A percentile compares a stretch with the other conserved stretches of the same genome.
These are phyloP conservation scores for Penicillium taxi DNA, from an alignment of 495 filamentous ascomycete genomes.

Conservation along the genomic window DNA sequence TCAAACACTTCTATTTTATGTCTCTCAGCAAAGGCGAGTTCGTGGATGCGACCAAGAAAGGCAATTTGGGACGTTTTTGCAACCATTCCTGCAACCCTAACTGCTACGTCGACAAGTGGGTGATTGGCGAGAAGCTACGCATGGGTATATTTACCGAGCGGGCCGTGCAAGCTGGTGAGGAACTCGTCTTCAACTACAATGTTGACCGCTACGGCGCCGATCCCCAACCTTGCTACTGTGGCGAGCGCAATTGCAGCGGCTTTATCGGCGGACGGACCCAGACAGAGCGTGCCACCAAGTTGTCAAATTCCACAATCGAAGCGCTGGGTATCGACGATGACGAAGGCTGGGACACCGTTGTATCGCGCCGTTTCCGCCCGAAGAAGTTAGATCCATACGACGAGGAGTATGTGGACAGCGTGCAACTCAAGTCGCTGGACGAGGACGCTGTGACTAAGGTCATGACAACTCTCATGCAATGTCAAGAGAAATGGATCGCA, in stretches of 20 bases:
- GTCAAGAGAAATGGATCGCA: slow-evolving; percentile 98
- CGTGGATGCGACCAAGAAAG: slow-evolving; percentile 94
- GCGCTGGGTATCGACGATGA: slow-evolving; percentile 92
- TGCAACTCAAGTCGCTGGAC: slow-evolving; percentile 74
- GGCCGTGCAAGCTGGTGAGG: slow-evolving; percentile 78
- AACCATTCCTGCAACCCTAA: slow-evolving; percentile 99
- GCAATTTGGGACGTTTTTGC: slow-evolving; percentile 93
- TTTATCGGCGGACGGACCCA: slow-evolving; percentile 97
- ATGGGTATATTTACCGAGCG: slow-evolving; percentile 98
- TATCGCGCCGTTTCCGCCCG: slow-evolving; percentile 81
- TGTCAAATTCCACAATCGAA: slow-evolving; percentile 85
- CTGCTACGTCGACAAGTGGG: slow-evolving; percentile 99
- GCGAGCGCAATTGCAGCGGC: slow-evolving; percentile 87
- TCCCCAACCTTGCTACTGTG: slow-evolving; percentile 94
- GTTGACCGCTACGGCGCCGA: slow-evolving; percentile 97
- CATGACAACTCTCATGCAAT: slow-evolving; percentile 98
- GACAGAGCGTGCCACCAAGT: slow-evolving; percentile 87
- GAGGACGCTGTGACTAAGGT: slow-evolving; percentile 91
- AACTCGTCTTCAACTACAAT: slow-evolving; percentile 99
- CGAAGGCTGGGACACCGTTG: slow-evolving; percentile 83
- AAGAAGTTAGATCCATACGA: slow-evolving; percentile 93
- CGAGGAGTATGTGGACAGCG: slow-evolving; percentile 90
- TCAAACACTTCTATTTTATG: slow-evolving; percentile 99
- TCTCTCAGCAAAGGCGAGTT: slow-evolving; percentile 94
- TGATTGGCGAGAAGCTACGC: slow-evolving; percentile 93